A percentile compares a stretch with the other conserved stretches of the same genome.
Conservation (phyloP, 805 yeast species). For the Nakazawaea siamensis region DNA sequence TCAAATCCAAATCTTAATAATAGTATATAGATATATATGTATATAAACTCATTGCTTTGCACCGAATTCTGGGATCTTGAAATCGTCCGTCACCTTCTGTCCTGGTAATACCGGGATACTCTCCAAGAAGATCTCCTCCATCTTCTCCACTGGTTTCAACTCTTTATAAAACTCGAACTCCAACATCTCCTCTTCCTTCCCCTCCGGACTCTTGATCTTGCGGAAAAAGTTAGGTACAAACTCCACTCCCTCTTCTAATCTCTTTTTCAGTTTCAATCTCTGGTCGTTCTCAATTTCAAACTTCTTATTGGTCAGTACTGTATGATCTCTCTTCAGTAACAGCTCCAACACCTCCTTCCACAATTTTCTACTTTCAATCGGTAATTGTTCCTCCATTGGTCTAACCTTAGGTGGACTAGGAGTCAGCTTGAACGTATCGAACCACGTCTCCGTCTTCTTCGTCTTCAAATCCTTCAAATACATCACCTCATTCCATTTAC, state of each 20-base stretch:
- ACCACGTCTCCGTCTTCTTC: conserved; percentile 39
- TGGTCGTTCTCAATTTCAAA: conserved; percentile 83
- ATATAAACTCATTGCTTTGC: conserved; percentile 26
- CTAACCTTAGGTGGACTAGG: conserved; percentile 64
- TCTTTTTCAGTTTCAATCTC: conserved; percentile 60
- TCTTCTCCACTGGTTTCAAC: conserved; percentile 37
- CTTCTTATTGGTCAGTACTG: conserved; percentile 81
- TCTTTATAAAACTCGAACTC: conserved; percentile 61
- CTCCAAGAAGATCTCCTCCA: conserved; percentile 41
- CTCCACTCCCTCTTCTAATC: conserved; percentile 71
- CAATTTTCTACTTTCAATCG: conserved; percentile 68
- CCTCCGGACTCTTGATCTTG: conserved; percentile 28
- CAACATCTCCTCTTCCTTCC: conserved; percentile 25
- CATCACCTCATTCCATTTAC: conserved; percentile 92
- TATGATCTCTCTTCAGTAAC: conserved; percentile 71
- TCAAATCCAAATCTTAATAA: not conserved
- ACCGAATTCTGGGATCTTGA: conserved; percentile 59
- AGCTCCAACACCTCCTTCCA: conserved; percentile 85
- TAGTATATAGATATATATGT: not conserved
- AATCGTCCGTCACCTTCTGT: conserved; percentile 55
- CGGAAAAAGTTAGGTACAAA: conserved; percentile 76
- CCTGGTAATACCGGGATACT: conserved; percentile 82
- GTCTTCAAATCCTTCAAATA: conserved; percentile 49
- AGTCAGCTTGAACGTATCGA: conserved; percentile 49
- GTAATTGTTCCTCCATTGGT: conserved; percentile 73